Evolutionary conservation across 129 eudicot species (phyloP), one percentile per base, ranked within the genome.

Genomic region (Scalesia atractyloides): DNA sequence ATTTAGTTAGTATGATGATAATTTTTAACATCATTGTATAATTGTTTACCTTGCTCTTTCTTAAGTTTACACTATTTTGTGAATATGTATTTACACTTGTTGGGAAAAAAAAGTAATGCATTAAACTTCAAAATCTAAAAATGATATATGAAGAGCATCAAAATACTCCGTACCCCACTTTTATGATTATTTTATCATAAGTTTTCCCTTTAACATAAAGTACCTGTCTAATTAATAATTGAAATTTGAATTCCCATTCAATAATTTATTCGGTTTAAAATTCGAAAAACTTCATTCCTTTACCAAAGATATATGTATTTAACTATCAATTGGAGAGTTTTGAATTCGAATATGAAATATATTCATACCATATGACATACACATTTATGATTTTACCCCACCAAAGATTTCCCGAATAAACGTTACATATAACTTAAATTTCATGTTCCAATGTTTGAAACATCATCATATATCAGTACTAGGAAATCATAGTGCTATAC

Each of bases 141-240:
- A 53, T 53, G 24, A 18, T 17, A 53, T 53, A 2, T 8, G 1
- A 41, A 41, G 46, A 41, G 10, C n/a, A 33, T 30, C 8, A 60
- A 60, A 24, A 30, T 26, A 0, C 19, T 60, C 7, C 19, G 9
- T 13, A 12, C 43, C 66, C 43, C 66, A 60, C 18, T 60, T 60
- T 15, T 60, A 60, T 15, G 7, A 60, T 9, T 60, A 60, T 26
- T 26, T 13, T 26, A 60, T 30, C 43, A 39, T 60, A 60, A 60
- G n/a, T 17, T 60, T 60, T 60, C 3, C 12, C 18, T 60, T 60
- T 59, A 59, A 26, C 66, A 60, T 60, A 30, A 60, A 60, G 66
- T 7, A 12, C 66, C 19, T 14, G 12, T 59, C n/a, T 7, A 9
- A 14, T 26, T 60, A 60, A 60, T 60, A 60, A 60, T 60, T 30